Evolutionary conservation across 371 early-diverging fungal genomes (phyloP).

Genomic region (Lichtheimia corymbifera): DNA sequence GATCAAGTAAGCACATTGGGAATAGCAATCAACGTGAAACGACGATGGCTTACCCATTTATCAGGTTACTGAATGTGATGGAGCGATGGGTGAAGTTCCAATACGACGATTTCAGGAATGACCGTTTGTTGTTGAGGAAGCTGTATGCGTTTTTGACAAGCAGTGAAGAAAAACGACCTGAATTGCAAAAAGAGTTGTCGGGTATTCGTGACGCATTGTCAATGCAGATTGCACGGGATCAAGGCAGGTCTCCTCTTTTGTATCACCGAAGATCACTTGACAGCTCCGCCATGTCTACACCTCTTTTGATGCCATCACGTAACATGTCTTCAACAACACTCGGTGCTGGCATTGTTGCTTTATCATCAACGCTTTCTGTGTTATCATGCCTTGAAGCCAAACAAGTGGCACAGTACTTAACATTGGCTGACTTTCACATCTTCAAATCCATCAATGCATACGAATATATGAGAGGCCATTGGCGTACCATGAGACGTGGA

Average conservation of each 20-base stretch:
- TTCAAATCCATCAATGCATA: constrained; percentile 33
- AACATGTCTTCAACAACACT: constrained; percentile 1
- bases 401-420: constrained; percentile 44
- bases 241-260: background rate
- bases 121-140: constrained; percentile 32
- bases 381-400: constrained; percentile 24
- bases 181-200: background rate
- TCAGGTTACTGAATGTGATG: constrained; percentile 60
- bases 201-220: background rate
- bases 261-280: background rate
- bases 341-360: background rate
- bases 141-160: constrained; percentile 20
- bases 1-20: background rate
- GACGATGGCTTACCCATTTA: background rate
- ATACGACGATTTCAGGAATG: constrained; percentile 56
- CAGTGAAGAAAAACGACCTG: background rate
- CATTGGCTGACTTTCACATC: constrained; percentile 41
- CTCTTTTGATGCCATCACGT: background rate
- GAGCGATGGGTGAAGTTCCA: constrained; percentile 64
- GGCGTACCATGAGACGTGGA: background rate
- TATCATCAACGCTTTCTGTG: constrained; percentile 6
- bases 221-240: background rate
- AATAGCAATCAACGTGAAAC: background rate
- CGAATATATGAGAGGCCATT: constrained; percentile 19
- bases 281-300: constrained; percentile 1